phyloP scores from a whole-genome alignment of 179 eudicot genomes.

The Vitellaria paradoxa region DNA sequence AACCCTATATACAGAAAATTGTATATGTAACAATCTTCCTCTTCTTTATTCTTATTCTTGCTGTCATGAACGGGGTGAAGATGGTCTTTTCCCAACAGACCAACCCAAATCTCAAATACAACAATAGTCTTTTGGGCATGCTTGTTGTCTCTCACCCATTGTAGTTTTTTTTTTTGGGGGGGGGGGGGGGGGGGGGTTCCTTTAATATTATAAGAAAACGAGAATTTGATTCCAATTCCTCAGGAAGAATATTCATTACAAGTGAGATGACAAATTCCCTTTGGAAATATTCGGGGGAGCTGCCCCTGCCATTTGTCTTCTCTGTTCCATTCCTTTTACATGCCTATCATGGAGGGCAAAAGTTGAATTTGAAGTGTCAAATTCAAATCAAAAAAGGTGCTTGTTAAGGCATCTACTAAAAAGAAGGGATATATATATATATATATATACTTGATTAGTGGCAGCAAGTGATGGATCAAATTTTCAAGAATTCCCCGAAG shows the following conservation, averaged over 20 bases:
- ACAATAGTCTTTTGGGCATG: background rate
- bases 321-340: background rate
- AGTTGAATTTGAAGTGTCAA: background rate
- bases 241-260: background rate
- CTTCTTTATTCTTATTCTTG: background rate
- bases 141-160: background rate
- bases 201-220: background rate
- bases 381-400: background rate
- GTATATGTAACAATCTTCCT: background rate
- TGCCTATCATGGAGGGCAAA: background rate
- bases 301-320: background rate
- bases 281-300: background rate
- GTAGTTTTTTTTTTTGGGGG: background rate
- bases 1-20: background rate
- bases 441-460: background rate
- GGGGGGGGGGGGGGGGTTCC: too few species aligned
- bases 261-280: background rate
- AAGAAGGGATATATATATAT: background rate
- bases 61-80: background rate
- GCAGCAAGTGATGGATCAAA: background rate
- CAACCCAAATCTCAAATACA: background rate
- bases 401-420: too few species aligned
- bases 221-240: constrained; percentile 5
- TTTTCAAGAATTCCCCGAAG: background rate
- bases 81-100: background rate